Conservation (phyloP, 352 stramenopile genomes). For the Globisporangium iwayamae region DNA sequence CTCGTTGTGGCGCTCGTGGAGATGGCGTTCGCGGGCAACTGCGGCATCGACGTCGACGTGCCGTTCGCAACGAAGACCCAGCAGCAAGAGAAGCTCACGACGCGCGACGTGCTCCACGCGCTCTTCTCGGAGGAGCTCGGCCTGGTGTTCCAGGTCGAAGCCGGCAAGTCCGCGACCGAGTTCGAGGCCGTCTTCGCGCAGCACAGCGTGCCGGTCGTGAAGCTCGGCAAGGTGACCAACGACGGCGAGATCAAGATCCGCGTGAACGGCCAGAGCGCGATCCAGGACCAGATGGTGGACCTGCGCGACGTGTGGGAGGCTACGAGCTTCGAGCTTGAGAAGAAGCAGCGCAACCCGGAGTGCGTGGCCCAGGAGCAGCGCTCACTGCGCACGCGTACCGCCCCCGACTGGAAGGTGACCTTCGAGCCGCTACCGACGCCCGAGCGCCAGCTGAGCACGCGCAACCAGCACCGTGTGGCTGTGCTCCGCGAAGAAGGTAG, state of each 20-base stretch:
- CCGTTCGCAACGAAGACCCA: slow-evolving; percentile 25
- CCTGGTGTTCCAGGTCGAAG: slow-evolving; percentile 95
- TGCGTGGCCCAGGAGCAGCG: slow-evolving; percentile 95
- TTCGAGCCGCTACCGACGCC: slow-evolving; percentile 85
- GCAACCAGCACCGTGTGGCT: slow-evolving; percentile 91
- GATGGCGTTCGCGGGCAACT: slow-evolving; percentile 99
- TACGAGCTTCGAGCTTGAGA: slow-evolving; percentile 98
- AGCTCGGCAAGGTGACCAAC: slow-evolving; percentile 90
- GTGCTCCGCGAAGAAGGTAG: slow-evolving; percentile 98
- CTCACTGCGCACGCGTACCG: slow-evolving; percentile 80
- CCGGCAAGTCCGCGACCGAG: slow-evolving; percentile 38
- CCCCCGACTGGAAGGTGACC: slow-evolving; percentile 89
- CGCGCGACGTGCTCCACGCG: slow-evolving; percentile 57
- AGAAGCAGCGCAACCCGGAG: slow-evolving; percentile 95
- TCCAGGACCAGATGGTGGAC: slow-evolving; percentile 73
- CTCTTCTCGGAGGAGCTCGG: slow-evolving; percentile 98
- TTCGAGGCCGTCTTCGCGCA: slow-evolving; percentile 88
- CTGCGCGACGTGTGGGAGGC: slow-evolving; percentile 98
- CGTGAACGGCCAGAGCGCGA: slow-evolving; percentile 76
- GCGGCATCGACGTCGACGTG: slow-evolving; percentile 93
- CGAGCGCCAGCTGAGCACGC: slow-evolving; percentile 73
- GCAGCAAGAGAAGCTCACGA: slow-evolving; percentile 28
- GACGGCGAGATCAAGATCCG: slow-evolving; percentile 88
- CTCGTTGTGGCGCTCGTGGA: slow-evolving; percentile 94
- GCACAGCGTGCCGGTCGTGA: slow-evolving; percentile 76